Evolutionary conservation across 768 basidiomycete genomes (phyloP).

Genomic region (Phanerochaete carnosa): DNA sequence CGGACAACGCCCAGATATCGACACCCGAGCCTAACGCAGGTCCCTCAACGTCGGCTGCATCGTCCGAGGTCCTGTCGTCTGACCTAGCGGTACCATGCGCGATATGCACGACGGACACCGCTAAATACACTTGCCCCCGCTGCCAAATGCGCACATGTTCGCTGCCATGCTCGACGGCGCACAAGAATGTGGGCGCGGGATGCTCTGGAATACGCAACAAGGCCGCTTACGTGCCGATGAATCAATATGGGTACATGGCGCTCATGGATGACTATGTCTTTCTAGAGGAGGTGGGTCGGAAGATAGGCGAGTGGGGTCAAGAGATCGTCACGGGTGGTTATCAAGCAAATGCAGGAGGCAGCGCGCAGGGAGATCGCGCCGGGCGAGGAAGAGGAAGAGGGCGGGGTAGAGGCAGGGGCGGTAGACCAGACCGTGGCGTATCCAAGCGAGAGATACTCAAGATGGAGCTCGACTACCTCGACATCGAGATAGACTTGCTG

Average conservation of each 20-base stretch:
- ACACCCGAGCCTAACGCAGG: background rate
- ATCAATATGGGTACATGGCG: constrained; percentile 76
- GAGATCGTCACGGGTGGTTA: constrained; percentile 67
- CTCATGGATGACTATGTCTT: constrained; percentile 90
- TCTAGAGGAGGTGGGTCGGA: constrained; percentile 79
- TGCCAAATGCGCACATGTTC: constrained; percentile 76
- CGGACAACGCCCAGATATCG: background rate
- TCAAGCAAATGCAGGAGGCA: constrained; percentile 24
- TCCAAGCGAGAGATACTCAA: constrained; percentile 64
- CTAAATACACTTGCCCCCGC: constrained; percentile 79
- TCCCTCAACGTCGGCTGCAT: background rate
- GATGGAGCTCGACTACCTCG: constrained; percentile 61
- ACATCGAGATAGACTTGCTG: constrained; percentile 74
- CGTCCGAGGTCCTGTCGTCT: background rate
- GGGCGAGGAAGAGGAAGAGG: constrained; percentile 27
- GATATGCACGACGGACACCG: constrained; percentile 42
- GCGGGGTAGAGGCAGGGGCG: constrained; percentile 30
- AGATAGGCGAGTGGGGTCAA: constrained; percentile 68
- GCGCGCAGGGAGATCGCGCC: constrained; percentile 20
- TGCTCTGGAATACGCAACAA: constrained; percentile 77
- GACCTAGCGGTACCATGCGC: constrained; percentile 33
- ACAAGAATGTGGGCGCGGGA: constrained; percentile 52
- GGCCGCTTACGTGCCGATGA: constrained; percentile 74
- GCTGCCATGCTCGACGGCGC: constrained; percentile 58
- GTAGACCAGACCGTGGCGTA: constrained; percentile 11